A percentile compares a stretch with the other conserved stretches of the same genome.
Evolutionary conservation across 208 protist genomes (phyloP).

Genomic region (Crithidia expoeki): DNA sequence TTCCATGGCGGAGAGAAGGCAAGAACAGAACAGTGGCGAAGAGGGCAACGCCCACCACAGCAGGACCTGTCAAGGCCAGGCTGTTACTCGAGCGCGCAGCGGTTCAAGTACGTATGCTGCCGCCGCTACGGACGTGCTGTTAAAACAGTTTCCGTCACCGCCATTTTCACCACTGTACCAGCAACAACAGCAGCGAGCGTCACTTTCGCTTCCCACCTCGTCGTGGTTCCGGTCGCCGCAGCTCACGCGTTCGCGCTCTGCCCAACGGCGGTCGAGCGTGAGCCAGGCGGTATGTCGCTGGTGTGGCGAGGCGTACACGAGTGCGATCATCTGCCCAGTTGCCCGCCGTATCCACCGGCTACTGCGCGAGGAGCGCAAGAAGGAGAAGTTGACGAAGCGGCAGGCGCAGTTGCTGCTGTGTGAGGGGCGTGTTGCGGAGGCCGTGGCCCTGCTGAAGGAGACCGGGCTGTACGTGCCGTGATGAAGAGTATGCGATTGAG

Average conservation of each 20-base stretch:
- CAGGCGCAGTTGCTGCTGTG: conserved; percentile 47
- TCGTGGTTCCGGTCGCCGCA: background rate
- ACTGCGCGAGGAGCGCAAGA: conserved; percentile 41
- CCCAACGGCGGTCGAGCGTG: conserved; percentile 5
- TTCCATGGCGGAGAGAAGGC: background rate
- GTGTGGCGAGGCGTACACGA: conserved; percentile 43
- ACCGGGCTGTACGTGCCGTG: conserved; percentile 21
- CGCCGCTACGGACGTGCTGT: too few relatives aligned
- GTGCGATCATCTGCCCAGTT: conserved; percentile 32
- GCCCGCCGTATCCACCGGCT: conserved; percentile 31
- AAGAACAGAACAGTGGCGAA: too few relatives aligned
- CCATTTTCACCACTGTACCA: too few relatives aligned
- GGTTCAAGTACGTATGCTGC: too few relatives aligned
- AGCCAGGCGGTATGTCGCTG: conserved; percentile 42
- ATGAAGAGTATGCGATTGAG: background rate
- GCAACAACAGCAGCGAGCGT: background rate
- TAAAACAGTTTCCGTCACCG: background rate
- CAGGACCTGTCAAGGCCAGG: too few relatives aligned
- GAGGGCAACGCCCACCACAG: background rate
- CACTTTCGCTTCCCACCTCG: background rate
- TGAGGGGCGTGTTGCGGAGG: conserved; percentile 46
- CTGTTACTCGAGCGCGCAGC: too few relatives aligned
- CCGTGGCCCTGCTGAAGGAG: conserved; percentile 37
- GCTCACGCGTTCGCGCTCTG: background rate
- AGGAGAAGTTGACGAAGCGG: conserved; percentile 59